These are phyloP conservation scores for Zopfia rhizophila DNA, from an alignment of 2,329 filamentous ascomycete species.

Conservation along the genomic window DNA sequence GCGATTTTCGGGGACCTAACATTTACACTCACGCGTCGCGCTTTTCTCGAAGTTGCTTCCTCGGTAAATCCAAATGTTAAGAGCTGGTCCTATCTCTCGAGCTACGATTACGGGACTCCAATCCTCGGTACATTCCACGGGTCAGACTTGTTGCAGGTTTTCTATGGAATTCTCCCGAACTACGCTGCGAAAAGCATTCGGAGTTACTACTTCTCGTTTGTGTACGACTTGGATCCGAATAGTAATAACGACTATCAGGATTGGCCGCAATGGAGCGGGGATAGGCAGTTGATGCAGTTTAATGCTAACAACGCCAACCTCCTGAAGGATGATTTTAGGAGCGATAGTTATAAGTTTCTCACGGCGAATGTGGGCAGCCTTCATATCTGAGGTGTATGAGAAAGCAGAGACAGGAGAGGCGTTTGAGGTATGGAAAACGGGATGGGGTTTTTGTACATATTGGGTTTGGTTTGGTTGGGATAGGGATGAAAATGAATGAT, in stretches of 20 bases:
- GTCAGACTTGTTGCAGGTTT: conserved; percentile 75
- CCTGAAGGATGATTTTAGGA: conserved; percentile 62
- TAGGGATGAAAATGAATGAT: no score
- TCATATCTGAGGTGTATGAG: conserved; percentile 19
- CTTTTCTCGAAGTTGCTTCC: conserved; percentile 65
- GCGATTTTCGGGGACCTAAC: conserved; percentile 79
- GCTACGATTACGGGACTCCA: conserved; percentile 76
- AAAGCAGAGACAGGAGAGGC: not conserved
- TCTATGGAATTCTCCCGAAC: conserved; percentile 71
- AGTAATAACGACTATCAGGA: conserved; percentile 55
- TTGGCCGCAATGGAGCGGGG: conserved; percentile 66
- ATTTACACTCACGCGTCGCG: conserved; percentile 77
- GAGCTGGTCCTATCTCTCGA: conserved; percentile 78
- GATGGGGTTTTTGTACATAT: no score
- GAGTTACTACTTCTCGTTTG: conserved; percentile 77
- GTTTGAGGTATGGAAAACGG: no score
- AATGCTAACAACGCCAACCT: conserved; percentile 49
- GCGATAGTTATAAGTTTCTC: conserved; percentile 57
- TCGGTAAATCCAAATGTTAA: conserved; percentile 67
- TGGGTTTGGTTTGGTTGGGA: no score
- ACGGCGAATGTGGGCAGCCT: conserved; percentile 33
- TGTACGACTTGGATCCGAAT: conserved; percentile 78
- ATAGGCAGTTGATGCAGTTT: conserved; percentile 64
- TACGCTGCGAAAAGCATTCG: conserved; percentile 69
- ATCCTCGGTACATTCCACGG: conserved; percentile 81